phyloP scores from a whole-genome alignment of 768 basidiomycete genomes.

The Mycena albidolilacea region DNA sequence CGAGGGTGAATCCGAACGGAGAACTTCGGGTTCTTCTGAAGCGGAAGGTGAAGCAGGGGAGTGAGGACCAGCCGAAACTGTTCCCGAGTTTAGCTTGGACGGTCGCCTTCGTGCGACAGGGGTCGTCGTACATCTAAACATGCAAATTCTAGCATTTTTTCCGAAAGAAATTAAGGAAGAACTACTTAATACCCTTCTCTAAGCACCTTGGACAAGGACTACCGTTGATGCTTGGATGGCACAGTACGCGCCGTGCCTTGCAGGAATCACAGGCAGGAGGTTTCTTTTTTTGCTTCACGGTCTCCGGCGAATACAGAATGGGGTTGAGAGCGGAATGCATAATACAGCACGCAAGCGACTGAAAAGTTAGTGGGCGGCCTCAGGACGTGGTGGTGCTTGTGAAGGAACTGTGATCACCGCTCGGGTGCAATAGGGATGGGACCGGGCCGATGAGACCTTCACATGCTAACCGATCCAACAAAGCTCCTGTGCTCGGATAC shows the following conservation, averaged over 20 bases:
- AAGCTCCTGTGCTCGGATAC: too few relatives aligned
- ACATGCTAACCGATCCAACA: too few relatives aligned
- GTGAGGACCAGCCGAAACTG: not conserved
- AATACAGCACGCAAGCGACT: too few relatives aligned
- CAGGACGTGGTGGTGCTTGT: too few relatives aligned
- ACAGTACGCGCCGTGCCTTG: slow-evolving; percentile 25
- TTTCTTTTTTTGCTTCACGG: slow-evolving; percentile 6
- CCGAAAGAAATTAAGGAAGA: not conserved
- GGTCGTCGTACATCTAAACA: slow-evolving; percentile 24
- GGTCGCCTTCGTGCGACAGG: slow-evolving; percentile 19
- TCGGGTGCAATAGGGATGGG: too few relatives aligned
- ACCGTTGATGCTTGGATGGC: slow-evolving; percentile 27
- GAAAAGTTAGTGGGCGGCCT: too few relatives aligned
- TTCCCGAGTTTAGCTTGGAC: not conserved
- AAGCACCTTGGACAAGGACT: slow-evolving; percentile 23
- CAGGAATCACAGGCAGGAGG: slow-evolving; percentile 28
- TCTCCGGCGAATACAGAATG: not conserved
- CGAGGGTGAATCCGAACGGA: not conserved
- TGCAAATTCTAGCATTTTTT: not conserved
- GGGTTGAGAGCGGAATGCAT: too few relatives aligned
- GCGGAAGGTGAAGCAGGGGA: not conserved
- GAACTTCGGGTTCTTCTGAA: slow-evolving; percentile 1
- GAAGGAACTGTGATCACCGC: too few relatives aligned
- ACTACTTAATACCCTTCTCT: slow-evolving; percentile 1
- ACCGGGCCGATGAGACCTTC: too few relatives aligned